These are phyloP conservation scores for Flaveria sonorensis DNA, from an alignment of 129 eudicot species.

Conservation along the genomic window DNA sequence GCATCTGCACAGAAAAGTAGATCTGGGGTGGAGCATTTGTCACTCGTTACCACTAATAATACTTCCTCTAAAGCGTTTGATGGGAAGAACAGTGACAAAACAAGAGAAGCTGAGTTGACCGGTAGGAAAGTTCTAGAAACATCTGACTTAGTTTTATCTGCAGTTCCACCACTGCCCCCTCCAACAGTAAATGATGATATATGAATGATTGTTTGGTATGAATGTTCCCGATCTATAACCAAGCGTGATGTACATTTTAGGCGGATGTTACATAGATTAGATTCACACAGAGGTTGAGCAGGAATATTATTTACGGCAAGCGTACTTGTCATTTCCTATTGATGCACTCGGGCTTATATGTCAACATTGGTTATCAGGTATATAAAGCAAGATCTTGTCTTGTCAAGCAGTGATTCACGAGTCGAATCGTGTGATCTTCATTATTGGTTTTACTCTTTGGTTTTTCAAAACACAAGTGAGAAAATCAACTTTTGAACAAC, in stretches of 20 bases:
- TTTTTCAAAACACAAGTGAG: no score
- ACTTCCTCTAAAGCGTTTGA: constrained; percentile 26
- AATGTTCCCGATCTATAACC: constrained; percentile 49
- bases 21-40: constrained; percentile 23
- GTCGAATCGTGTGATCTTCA: constrained; percentile 15
- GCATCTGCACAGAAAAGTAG: constrained; percentile 37
- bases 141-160: constrained; percentile 25
- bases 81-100: constrained; percentile 34
- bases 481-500: no score
- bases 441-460: constrained; percentile 5
- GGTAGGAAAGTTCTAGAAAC: constrained; percentile 53
- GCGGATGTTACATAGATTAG: constrained; percentile 37
- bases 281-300: constrained; percentile 36
- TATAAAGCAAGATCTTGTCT: constrained; percentile 19
- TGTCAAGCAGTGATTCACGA: constrained; percentile 10
- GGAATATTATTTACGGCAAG: constrained; percentile 23
- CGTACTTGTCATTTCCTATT: constrained; percentile 16
- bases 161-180: constrained; percentile 66
- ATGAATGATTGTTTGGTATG: constrained; percentile 24
- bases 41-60: constrained; percentile 26
- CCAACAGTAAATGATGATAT: constrained; percentile 35
- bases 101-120: constrained; percentile 37
- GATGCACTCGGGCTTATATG: constrained; percentile 24
- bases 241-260: constrained; percentile 54
- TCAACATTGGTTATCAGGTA: constrained; percentile 24